These are phyloP conservation scores for Micromonas pusilla DNA, from an alignment of 139 green algal genomes.

Conservation along the genomic window DNA sequence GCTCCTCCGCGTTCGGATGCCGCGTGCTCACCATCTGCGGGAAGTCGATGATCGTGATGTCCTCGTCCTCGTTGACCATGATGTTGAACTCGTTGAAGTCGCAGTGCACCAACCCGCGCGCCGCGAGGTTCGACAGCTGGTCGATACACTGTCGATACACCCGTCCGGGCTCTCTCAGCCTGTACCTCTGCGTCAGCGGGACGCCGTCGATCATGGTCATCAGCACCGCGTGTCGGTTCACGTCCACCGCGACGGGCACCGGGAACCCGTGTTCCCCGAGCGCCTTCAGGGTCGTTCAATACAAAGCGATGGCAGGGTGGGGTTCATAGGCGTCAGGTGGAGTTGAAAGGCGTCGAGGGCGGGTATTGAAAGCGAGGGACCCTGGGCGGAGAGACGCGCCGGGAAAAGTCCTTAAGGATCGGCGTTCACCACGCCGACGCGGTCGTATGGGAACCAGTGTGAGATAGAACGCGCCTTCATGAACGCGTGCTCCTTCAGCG, in stretches of 20 bases:
- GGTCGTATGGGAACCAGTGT: too few relatives aligned
- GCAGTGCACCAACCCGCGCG: slow-evolving; percentile 89
- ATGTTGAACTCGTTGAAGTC: slow-evolving; percentile 99
- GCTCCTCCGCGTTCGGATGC: slow-evolving; percentile 83
- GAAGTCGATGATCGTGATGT: slow-evolving; percentile 91
- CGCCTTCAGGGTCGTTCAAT: too few relatives aligned
- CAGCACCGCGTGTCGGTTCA: slow-evolving; percentile 89
- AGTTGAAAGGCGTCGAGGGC: too few relatives aligned
- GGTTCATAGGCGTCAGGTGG: too few relatives aligned
- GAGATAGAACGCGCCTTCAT: too few relatives aligned
- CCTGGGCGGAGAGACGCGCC: too few relatives aligned
- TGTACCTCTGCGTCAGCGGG: slow-evolving; percentile 51
- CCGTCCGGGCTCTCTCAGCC: slow-evolving; percentile 48
- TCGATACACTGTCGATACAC: slow-evolving; percentile 73
- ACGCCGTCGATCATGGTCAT: slow-evolving; percentile 77
- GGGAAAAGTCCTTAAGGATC: too few relatives aligned
- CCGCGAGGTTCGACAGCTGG: slow-evolving; percentile 63
- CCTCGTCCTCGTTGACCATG: slow-evolving; percentile 39
- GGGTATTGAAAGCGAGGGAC: too few relatives aligned
- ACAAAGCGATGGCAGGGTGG: too few relatives aligned
- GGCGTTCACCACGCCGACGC: too few relatives aligned
- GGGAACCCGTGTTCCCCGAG: slow-evolving; percentile 81
- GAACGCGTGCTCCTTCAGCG: slow-evolving; percentile 93
- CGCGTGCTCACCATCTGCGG: slow-evolving; percentile 92
- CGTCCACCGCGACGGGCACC: slow-evolving; percentile 82